A percentile compares a stretch with the other conserved stretches of the same genome.
These are phyloP conservation scores for Spencermartinsiella europaea DNA, from an alignment of 805 yeast species.

Conservation along the genomic window DNA sequence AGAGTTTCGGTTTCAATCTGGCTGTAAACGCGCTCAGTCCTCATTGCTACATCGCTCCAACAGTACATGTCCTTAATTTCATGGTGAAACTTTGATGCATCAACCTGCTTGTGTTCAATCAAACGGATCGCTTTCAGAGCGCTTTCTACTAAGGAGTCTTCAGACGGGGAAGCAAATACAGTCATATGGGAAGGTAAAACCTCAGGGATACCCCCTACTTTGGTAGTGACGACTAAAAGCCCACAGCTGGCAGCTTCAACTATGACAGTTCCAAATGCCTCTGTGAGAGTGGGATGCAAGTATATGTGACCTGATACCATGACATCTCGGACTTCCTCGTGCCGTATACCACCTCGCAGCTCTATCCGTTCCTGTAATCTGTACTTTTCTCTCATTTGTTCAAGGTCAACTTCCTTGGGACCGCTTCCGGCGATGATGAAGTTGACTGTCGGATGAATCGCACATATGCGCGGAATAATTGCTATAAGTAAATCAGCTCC, in stretches of 20 bases:
- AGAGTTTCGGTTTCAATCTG: conserved; percentile 36
- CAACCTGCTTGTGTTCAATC: conserved; percentile 52
- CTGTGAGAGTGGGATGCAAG: conserved; percentile 88
- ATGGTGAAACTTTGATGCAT: conserved; percentile 71
- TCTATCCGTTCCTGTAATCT: conserved; percentile 84
- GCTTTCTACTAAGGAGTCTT: conserved; percentile 69
- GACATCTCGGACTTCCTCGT: conserved; percentile 87
- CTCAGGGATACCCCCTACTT: conserved; percentile 97
- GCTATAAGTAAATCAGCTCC: conserved; percentile 89
- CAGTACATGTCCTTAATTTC: conserved; percentile 79
- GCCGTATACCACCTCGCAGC: conserved; percentile 80
- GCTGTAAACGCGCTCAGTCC: conserved; percentile 81
- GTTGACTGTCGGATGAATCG: conserved; percentile 53
- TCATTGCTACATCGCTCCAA: conserved; percentile 81
- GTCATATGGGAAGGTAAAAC: conserved; percentile 93
- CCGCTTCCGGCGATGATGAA: conserved; percentile 96
- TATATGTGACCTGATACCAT: conserved; percentile 94
- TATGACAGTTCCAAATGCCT: conserved; percentile 94
- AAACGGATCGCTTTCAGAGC: conserved; percentile 63
- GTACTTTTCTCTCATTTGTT: conserved; percentile 87
- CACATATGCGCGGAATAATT: conserved; percentile 78
- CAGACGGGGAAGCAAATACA: conserved; percentile 83
- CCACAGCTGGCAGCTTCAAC: conserved; percentile 99
- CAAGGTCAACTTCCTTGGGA: conserved; percentile 87
- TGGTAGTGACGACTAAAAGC: conserved; percentile 83